Percentiles rank a stretch among this genome's conserved stretches.
Conservation (phyloP, 495 filamentous ascomycete genomes). For the Xylaria longipes region DNA sequence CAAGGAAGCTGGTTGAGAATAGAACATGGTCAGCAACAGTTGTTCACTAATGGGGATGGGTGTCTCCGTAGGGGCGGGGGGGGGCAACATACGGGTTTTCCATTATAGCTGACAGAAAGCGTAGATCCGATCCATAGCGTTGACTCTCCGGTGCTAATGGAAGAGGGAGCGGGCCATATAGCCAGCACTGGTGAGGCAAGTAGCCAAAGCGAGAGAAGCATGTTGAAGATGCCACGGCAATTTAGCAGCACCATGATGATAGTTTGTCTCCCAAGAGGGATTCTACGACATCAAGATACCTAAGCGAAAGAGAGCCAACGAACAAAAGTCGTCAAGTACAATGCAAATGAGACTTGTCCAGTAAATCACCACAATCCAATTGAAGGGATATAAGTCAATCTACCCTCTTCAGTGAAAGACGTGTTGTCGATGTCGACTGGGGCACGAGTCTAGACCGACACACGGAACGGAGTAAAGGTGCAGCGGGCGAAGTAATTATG, state of each 20-base stretch:
- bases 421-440: conserved; percentile 4
- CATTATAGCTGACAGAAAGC: conserved; percentile 63
- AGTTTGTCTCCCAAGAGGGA: conserved; percentile 1
- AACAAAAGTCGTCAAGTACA: conserved; percentile 13
- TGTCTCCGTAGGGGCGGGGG: conserved; percentile 23
- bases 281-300: conserved; percentile 25
- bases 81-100: conserved; percentile 55
- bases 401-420: neutral
- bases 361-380: neutral
- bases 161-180: conserved; percentile 66
- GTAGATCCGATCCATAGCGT: conserved; percentile 62
- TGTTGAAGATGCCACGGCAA: conserved; percentile 38
- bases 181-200: conserved; percentile 51
- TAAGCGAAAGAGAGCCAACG: neutral
- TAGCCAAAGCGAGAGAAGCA: conserved; percentile 41
- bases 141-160: conserved; percentile 57
- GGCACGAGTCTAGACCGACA: conserved; percentile 17
- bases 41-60: conserved; percentile 25
- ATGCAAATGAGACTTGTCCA: neutral
- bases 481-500: neutral
- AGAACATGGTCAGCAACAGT: conserved; percentile 35
- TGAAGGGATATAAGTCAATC: neutral
- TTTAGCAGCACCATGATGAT: conserved; percentile 20
- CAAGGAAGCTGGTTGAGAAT: conserved; percentile 49
- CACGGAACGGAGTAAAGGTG: neutral